Percentiles rank a stretch among this genome's conserved stretches.
Evolutionary conservation across 164 flowering plant species (phyloP).

Genomic region (Cinnamomum chago): DNA sequence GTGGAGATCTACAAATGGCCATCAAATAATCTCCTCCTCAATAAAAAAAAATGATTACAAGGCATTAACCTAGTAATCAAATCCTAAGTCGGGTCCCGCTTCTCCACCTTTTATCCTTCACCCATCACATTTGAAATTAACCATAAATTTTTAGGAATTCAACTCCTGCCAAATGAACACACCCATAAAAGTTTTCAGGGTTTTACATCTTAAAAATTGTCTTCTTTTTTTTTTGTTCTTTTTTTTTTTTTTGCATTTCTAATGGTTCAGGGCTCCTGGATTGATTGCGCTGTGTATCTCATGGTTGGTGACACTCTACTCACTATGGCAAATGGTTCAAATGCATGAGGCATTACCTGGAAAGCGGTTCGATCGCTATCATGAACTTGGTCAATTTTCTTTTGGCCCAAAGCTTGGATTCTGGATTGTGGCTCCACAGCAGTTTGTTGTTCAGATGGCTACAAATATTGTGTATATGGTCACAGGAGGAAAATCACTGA

Average conservation of each 20-base stretch:
- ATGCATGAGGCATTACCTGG: constrained; percentile 38
- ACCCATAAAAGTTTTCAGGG: too few species aligned
- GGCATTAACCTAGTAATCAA: not conserved
- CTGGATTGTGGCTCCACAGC: constrained; percentile 33
- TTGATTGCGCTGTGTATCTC: constrained; percentile 12
- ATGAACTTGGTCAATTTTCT: constrained; percentile 26
- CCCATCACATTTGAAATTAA: too few species aligned
- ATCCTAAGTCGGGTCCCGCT: not conserved
- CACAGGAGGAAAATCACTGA: constrained; percentile 33
- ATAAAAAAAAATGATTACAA: too few species aligned
- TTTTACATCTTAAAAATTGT: too few species aligned
- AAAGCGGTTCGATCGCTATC: constrained; percentile 33
- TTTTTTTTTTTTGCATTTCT: not conserved
- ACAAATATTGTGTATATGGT: constrained; percentile 32
- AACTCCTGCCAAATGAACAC: too few species aligned
- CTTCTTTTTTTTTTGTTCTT: too few species aligned
- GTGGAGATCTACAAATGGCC: too few species aligned
- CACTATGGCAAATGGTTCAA: constrained; percentile 32
- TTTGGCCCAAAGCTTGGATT: constrained; percentile 26
- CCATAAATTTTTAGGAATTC: too few species aligned
- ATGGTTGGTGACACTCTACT: constrained; percentile 30
- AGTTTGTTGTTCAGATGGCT: constrained; percentile 26
- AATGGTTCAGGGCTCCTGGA: constrained; percentile 23
- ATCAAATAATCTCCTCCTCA: too few species aligned
- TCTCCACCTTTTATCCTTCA: not conserved